Percentiles rank a stretch among this genome's conserved stretches.
Conservation (phyloP, 2,329 filamentous ascomycete species). For the Colletotrichum kahawae region DNA sequence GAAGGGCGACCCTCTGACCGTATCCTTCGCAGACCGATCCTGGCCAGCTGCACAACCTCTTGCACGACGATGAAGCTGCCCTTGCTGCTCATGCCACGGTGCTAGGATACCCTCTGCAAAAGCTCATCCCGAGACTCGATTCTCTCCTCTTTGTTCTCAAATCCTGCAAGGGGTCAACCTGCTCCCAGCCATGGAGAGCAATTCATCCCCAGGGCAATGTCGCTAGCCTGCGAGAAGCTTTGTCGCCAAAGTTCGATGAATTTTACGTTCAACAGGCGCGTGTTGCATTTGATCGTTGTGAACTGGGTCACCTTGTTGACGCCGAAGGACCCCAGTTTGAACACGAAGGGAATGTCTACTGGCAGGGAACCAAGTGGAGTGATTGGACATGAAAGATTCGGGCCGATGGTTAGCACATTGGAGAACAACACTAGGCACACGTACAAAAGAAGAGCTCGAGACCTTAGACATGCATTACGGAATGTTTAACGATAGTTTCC, state of each 20-base stretch:
- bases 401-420: neutral
- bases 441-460: neutral
- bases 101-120: conserved; percentile 38
- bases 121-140: conserved; percentile 59
- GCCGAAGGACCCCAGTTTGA: conserved; percentile 58
- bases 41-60: conserved; percentile 43
- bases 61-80: conserved; percentile 21
- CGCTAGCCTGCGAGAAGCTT: conserved; percentile 52
- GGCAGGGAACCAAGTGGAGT: conserved; percentile 29
- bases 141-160: conserved; percentile 64
- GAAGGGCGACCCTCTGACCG: neutral
- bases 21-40: conserved; percentile 47
- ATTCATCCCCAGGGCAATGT: conserved; percentile 60
- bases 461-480: neutral
- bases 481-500: neutral
- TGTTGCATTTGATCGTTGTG: conserved; percentile 58
- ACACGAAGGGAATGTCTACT: conserved; percentile 27
- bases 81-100: conserved; percentile 22
- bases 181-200: conserved; percentile 58
- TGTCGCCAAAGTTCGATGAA: conserved; percentile 49
- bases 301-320: conserved; percentile 57
- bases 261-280: conserved; percentile 56
- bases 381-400: conserved; percentile 27
- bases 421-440: neutral
- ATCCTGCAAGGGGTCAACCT: conserved; percentile 59